Percentiles rank a stretch among this genome's conserved stretches.
Conservation (phyloP, 2,329 filamentous ascomycete species). For the Decorospora gaudefroyi region DNA sequence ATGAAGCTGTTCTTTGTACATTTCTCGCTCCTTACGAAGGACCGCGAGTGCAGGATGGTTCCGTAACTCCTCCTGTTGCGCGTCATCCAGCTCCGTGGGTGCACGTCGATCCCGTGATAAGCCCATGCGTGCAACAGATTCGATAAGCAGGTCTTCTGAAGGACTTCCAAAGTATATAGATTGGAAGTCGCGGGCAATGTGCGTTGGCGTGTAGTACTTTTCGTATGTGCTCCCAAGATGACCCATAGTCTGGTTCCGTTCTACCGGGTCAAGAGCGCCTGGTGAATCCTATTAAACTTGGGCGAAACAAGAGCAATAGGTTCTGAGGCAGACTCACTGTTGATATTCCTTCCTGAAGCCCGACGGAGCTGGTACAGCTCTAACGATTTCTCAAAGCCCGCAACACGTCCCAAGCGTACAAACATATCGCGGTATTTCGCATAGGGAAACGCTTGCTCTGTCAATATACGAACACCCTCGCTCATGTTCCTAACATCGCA, state of each 20-base stretch:
- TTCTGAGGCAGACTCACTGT: slow-evolving; percentile 19
- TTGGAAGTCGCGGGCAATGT: slow-evolving; percentile 22
- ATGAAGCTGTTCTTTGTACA: slow-evolving; percentile 16
- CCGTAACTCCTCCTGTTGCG: slow-evolving; percentile 16
- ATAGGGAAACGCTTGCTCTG: slow-evolving; percentile 19
- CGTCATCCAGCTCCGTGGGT: slow-evolving; percentile 19
- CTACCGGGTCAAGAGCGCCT: slow-evolving; percentile 3
- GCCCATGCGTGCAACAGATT: slow-evolving; percentile 21
- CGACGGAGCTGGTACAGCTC: slow-evolving; percentile 22
- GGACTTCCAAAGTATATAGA: slow-evolving; percentile 23
- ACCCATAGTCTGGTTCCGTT: slow-evolving; percentile 22
- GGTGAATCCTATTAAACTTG: slow-evolving; percentile 14
- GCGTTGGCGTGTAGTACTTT: slow-evolving; percentile 20
- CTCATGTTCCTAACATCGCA: slow-evolving; percentile 16
- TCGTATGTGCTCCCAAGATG: slow-evolving; percentile 18
- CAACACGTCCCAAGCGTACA: slow-evolving; percentile 20
- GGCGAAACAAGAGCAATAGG: slow-evolving; percentile 3
- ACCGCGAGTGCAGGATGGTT: slow-evolving; percentile 16
- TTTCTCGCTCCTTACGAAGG: slow-evolving; percentile 15
- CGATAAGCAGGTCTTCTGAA: slow-evolving; percentile 19
- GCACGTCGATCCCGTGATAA: slow-evolving; percentile 18
- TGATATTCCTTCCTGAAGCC: slow-evolving; percentile 24
- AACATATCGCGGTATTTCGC: slow-evolving; percentile 25
- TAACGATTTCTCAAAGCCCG: slow-evolving; percentile 20
- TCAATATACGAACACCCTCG: slow-evolving; percentile 12